Percentiles rank a stretch among this genome's conserved stretches.
phyloP scores from a whole-genome alignment of 2,329 filamentous ascomycete genomes.

The Claviceps paspali region DNA sequence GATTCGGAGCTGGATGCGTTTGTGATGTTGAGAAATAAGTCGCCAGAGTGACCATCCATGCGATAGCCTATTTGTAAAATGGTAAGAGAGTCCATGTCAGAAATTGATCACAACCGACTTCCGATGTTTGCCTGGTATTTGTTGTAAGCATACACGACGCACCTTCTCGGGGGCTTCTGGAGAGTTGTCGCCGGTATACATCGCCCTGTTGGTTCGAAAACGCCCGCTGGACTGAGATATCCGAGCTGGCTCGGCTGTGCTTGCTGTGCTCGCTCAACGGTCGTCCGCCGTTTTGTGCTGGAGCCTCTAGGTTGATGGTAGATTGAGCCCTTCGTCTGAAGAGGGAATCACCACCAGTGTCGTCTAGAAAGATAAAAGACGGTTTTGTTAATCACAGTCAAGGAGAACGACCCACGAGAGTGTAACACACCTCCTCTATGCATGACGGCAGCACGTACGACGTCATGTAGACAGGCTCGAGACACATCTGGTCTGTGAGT shows the following conservation, averaged over 20 bases:
- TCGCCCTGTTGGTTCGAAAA: constrained; percentile 31
- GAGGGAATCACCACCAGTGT: constrained; percentile 26
- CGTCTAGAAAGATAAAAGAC: constrained; percentile 15
- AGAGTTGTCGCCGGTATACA: constrained; percentile 15
- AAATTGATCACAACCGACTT: neutral
- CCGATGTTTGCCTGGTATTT: neutral
- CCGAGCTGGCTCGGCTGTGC: constrained; percentile 57
- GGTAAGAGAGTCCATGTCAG: neutral
- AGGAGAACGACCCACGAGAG: constrained; percentile 1
- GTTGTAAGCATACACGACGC: constrained; percentile 5
- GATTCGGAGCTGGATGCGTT: constrained; percentile 58
- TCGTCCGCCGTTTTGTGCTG: constrained; percentile 32
- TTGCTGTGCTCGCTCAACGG: constrained; percentile 47
- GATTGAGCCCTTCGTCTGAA: constrained; percentile 44
- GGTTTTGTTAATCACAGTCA: constrained; percentile 2
- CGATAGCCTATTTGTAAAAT: constrained; percentile 30
- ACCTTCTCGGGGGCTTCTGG: constrained; percentile 19
- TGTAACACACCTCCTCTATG: constrained; percentile 48
- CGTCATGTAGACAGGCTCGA: constrained; percentile 58
- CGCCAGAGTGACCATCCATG: constrained; percentile 29
- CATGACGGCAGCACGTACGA: constrained; percentile 56
- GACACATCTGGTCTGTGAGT: constrained; percentile 54
- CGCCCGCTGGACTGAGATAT: constrained; percentile 45
- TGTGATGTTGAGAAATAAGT: constrained; percentile 49
- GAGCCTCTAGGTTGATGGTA: constrained; percentile 44